Conservation (phyloP, 164 flowering plant genomes). For the Piper longum region DNA sequence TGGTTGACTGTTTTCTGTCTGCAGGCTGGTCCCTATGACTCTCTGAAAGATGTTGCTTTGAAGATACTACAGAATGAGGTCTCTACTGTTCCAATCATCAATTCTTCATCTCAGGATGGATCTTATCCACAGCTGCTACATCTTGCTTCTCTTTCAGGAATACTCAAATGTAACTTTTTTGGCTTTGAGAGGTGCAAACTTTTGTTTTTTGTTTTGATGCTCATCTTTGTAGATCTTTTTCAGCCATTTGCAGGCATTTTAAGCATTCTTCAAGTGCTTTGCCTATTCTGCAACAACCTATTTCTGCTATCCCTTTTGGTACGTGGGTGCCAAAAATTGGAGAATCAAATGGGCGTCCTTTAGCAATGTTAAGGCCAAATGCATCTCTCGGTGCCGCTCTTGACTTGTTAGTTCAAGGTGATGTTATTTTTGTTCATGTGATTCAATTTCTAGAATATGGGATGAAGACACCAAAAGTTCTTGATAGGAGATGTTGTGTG, state of each 20-base stretch:
- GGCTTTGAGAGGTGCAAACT: background rate
- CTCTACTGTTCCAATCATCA: constrained; percentile 69
- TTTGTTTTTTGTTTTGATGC: constrained; percentile 2
- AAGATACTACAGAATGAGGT: constrained; percentile 66
- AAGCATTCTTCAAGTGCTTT: constrained; percentile 37
- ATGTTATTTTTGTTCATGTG: background rate
- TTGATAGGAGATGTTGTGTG: too few relatives aligned
- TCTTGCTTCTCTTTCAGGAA: constrained; percentile 82
- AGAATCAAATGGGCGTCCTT: constrained; percentile 41
- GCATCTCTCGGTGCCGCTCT: constrained; percentile 74
- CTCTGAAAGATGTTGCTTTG: constrained; percentile 61
- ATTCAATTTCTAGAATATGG: background rate
- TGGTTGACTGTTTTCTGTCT: constrained; percentile 3
- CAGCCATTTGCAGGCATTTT: constrained; percentile 82
- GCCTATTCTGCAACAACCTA: constrained; percentile 41
- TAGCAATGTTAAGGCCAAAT: constrained; percentile 68
- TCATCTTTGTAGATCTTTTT: constrained; percentile 7
- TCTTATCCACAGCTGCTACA: constrained; percentile 78
- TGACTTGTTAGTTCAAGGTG: constrained; percentile 68
- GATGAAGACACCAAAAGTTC: too few relatives aligned
- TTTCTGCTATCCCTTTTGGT: constrained; percentile 52
- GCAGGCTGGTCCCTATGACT: constrained; percentile 86
- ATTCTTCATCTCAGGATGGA: constrained; percentile 57
- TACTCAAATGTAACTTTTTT: constrained; percentile 60
- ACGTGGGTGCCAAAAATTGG: constrained; percentile 93